Percentiles rank a stretch among this genome's conserved stretches.
Conservation (phyloP, 2,329 filamentous ascomycete genomes). For the Aspergillus ruber region DNA sequence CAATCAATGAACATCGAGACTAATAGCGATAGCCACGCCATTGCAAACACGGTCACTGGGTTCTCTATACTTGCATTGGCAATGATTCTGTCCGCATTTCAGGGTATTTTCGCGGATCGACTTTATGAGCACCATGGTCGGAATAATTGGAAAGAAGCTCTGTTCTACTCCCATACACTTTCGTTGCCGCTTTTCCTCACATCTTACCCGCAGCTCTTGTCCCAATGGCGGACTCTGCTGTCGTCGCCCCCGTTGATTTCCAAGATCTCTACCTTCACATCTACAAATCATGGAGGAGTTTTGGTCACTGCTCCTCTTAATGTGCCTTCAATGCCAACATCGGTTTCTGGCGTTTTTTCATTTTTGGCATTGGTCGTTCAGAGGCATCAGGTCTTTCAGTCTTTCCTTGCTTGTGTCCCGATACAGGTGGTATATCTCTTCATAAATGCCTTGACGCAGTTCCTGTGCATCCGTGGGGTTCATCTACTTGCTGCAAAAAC, state of each 20-base stretch:
- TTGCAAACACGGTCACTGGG: slow-evolving; percentile 50
- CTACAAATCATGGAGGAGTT: slow-evolving; percentile 1
- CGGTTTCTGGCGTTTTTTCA: slow-evolving; percentile 5
- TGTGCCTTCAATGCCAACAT: slow-evolving; percentile 39
- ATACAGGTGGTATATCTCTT: slow-evolving; percentile 34
- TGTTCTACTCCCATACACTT: slow-evolving; percentile 75
- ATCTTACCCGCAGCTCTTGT: slow-evolving; percentile 27
- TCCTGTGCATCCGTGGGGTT: slow-evolving; percentile 90
- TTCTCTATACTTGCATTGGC: slow-evolving; percentile 79
- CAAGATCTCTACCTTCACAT: slow-evolving; percentile 7
- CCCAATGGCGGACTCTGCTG: slow-evolving; percentile 31
- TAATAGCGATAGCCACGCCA: slow-evolving; percentile 19
- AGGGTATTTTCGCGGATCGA: slow-evolving; percentile 91
- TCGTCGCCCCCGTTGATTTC: slow-evolving; percentile 28
- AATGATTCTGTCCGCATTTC: slow-evolving; percentile 83
- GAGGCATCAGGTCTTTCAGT: slow-evolving; percentile 14
- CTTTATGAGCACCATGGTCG: slow-evolving; percentile 77
- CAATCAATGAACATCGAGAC: slow-evolving; percentile 33
- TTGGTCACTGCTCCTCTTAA: neutral
- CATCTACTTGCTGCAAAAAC: slow-evolving; percentile 86
- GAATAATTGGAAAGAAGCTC: slow-evolving; percentile 84
- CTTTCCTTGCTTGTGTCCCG: slow-evolving; percentile 23
- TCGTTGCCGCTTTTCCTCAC: slow-evolving; percentile 41
- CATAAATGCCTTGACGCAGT: slow-evolving; percentile 71
- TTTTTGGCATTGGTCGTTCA: slow-evolving; percentile 9